Evolutionary conservation across 2,329 filamentous ascomycete genomes (phyloP).

Genomic region (Bipolaris oryzae): DNA sequence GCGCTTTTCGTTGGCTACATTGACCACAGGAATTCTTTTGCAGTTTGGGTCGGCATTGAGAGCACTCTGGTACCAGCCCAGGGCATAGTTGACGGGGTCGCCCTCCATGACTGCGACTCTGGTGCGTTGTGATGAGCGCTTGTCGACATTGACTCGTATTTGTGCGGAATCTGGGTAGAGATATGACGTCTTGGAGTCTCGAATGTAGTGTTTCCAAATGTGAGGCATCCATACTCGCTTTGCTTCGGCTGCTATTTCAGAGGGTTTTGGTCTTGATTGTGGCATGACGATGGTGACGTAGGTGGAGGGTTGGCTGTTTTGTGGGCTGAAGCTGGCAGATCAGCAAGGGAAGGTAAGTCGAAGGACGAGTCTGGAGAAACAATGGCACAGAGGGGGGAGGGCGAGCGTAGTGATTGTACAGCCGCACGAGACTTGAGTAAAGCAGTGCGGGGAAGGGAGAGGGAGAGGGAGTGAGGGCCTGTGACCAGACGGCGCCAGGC

Average conservation of each 20-base stretch:
- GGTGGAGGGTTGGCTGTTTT: conserved; percentile 8
- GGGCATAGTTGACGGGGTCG: conserved; percentile 58
- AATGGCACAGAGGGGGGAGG: too few relatives aligned
- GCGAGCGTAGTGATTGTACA: background rate
- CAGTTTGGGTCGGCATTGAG: conserved; percentile 35
- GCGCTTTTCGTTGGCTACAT: conserved; percentile 76
- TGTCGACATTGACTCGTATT: conserved; percentile 54
- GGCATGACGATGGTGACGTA: conserved; percentile 54
- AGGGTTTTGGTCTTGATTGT: conserved; percentile 65
- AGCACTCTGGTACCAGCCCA: conserved; percentile 61
- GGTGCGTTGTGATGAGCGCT: conserved; percentile 51
- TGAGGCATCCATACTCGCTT: conserved; percentile 72
- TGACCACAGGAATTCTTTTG: conserved; percentile 67
- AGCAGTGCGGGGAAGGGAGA: conserved; percentile 17
- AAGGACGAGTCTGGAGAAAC: background rate
- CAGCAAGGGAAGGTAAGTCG: background rate
- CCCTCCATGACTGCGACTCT: conserved; percentile 54
- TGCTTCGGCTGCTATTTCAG: conserved; percentile 75
- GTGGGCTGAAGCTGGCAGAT: conserved; percentile 1
- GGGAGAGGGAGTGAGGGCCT: conserved; percentile 11
- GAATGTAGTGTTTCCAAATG: conserved; percentile 62
- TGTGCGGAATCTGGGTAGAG: conserved; percentile 55
- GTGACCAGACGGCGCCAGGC: conserved; percentile 16
- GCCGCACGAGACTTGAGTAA: conserved; percentile 9
- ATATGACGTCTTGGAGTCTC: conserved; percentile 64